A percentile compares a stretch with the other conserved stretches of the same genome.
Conservation (phyloP, 176 grass and related monocot genomes). For the Secale cereale region DNA sequence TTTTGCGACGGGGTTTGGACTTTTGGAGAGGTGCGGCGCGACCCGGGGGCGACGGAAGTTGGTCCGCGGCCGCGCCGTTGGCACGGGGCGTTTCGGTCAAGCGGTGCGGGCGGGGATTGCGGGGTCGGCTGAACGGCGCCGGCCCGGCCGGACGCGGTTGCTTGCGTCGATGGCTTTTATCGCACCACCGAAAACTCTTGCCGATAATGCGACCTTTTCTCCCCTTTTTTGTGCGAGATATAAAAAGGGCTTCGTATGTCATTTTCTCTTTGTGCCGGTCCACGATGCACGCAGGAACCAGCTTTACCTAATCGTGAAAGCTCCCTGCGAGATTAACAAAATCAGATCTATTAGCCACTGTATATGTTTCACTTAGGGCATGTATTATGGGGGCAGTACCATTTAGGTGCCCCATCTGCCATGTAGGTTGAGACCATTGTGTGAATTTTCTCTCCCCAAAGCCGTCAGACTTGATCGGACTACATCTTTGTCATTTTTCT, state of each 20-base stretch:
- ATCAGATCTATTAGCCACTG: too few species aligned
- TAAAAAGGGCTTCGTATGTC: too few species aligned
- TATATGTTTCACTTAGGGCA: too few species aligned
- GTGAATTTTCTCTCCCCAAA: too few species aligned
- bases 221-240: too few species aligned
- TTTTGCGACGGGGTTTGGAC: neutral
- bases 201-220: neutral
- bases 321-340: too few species aligned
- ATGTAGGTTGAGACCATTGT: too few species aligned
- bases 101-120: neutral
- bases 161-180: neutral
- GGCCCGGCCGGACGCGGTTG: neutral
- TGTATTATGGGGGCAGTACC: too few species aligned
- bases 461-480: too few species aligned
- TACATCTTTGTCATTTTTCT: too few species aligned
- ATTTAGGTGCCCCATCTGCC: too few species aligned
- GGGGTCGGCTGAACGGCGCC: neutral
- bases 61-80: neutral
- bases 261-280: neutral
- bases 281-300: neutral
- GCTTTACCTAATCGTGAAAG: neutral
- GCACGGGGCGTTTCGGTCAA: neutral
- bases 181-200: neutral
- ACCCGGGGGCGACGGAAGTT: neutral
- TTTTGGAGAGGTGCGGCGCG: conserved; percentile 5